A percentile compares a stretch with the other conserved stretches of the same genome.
Conservation (phyloP, 192 early-diverging fungal species). For the Phycomyces nitens region DNA sequence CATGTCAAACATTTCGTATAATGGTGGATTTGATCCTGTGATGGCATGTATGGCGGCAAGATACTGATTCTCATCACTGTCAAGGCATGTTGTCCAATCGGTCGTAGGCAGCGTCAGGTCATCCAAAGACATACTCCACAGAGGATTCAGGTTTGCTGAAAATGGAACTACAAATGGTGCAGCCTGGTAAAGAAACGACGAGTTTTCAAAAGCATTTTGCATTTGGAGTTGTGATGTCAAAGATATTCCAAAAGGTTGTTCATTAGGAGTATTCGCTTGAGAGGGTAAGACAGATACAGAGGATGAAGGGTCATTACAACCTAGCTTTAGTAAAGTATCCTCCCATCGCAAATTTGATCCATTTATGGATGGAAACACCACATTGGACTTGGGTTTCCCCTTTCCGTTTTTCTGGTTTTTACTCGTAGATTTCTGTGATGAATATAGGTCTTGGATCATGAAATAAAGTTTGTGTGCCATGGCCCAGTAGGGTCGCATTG, state of each 20-base stretch:
- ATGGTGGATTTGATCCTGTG: not conserved
- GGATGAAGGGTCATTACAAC: no score
- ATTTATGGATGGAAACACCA: not conserved
- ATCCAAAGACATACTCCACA: not conserved
- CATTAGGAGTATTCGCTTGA: no score
- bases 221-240: no score
- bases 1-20: not conserved
- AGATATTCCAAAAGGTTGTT: no score
- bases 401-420: not conserved
- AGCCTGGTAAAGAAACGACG: not conserved
- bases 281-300: no score
- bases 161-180: not conserved
- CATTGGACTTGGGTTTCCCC: not conserved
- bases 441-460: slow-evolving; percentile 46
- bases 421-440: not conserved
- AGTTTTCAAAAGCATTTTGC: no score
- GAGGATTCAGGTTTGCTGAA: not conserved
- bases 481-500: slow-evolving; percentile 45
- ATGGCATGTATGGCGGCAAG: not conserved
- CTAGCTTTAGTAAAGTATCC: no score
- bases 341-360: not conserved
- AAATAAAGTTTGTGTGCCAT: slow-evolving; percentile 50
- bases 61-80: not conserved
- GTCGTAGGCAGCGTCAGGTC: not conserved
- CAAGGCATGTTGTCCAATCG: not conserved